Conservation (phyloP, 2,329 filamentous ascomycete genomes). For the Bertia moriformis region DNA sequence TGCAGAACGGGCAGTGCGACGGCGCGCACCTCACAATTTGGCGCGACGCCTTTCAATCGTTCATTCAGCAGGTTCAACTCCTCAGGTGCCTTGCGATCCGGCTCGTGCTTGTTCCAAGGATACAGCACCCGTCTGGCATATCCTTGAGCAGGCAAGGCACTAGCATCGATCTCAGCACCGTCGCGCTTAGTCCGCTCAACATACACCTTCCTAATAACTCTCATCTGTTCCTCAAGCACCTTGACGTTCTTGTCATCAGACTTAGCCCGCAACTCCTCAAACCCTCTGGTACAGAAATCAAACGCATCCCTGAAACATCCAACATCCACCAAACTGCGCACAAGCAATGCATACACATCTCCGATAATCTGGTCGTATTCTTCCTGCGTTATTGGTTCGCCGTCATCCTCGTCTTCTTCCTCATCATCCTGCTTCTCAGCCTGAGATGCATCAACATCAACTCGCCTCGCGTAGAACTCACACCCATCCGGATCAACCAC, state of each 20-base stretch:
- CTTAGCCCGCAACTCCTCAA: neutral
- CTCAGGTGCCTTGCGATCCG: neutral
- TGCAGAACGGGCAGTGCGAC: constrained; percentile 36
- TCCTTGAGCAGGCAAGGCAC: neutral
- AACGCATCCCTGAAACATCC: neutral
- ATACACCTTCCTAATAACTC: neutral
- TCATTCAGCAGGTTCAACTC: constrained; percentile 33
- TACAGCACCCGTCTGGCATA: neutral
- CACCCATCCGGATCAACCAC: neutral
- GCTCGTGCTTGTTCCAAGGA: constrained; percentile 1
- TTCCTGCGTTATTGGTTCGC: constrained; percentile 11
- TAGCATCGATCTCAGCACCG: neutral
- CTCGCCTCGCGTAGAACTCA: neutral
- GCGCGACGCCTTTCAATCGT: constrained; percentile 33
- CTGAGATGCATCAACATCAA: neutral
- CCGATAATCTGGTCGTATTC: constrained; percentile 19
- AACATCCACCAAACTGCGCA: constrained; percentile 11
- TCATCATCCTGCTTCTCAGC: constrained; percentile 6
- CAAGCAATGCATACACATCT: constrained; percentile 18
- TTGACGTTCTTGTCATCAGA: neutral
- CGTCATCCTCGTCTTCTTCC: constrained; percentile 13
- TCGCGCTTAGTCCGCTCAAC: neutral
- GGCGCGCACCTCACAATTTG: constrained; percentile 40
- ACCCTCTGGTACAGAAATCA: neutral
- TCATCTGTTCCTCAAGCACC: neutral